A percentile compares a stretch with the other conserved stretches of the same genome.
These are phyloP conservation scores for Lentinula edodes DNA, from an alignment of 768 basidiomycete species.

Conservation along the genomic window DNA sequence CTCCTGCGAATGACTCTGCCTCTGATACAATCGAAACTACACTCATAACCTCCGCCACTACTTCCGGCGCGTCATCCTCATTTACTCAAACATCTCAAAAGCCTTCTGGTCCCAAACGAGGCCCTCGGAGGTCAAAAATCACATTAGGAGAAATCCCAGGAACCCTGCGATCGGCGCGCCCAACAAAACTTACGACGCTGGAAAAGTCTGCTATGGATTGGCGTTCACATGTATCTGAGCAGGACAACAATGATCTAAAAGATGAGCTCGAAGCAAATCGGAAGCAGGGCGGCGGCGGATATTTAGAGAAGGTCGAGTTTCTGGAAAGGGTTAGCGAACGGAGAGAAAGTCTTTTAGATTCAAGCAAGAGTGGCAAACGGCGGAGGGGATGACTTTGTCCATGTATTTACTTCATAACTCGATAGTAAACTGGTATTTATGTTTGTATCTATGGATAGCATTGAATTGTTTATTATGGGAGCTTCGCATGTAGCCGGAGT, in stretches of 20 bases:
- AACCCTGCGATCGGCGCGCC: slow-evolving; percentile 17
- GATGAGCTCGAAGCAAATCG: slow-evolving; percentile 75
- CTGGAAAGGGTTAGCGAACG: slow-evolving; percentile 69
- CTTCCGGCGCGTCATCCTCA: neutral
- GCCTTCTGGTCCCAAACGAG: slow-evolving; percentile 39
- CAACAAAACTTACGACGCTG: slow-evolving; percentile 76
- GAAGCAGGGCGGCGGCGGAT: slow-evolving; percentile 57
- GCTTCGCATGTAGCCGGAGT: too few relatives aligned
- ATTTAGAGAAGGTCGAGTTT: slow-evolving; percentile 83
- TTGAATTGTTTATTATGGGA: too few relatives aligned
- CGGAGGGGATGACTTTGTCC: neutral
- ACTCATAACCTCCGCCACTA: neutral
- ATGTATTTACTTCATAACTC: neutral
- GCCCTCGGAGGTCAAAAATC: slow-evolving; percentile 63
- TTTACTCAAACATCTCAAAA: slow-evolving; percentile 14
- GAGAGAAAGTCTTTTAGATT: slow-evolving; percentile 59
- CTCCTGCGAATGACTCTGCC: neutral
- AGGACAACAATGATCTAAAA: slow-evolving; percentile 36
- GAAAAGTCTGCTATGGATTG: slow-evolving; percentile 89
- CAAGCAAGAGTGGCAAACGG: slow-evolving; percentile 39
- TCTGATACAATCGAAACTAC: slow-evolving; percentile 1
- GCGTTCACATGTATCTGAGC: slow-evolving; percentile 54
- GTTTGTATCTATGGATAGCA: too few relatives aligned
- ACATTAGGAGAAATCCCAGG: slow-evolving; percentile 49
- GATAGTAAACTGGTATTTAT: neutral